Base-by-base conservation (phyloP, 176 grass and related monocot genomes). In the Aegilops speltoides region DNA sequence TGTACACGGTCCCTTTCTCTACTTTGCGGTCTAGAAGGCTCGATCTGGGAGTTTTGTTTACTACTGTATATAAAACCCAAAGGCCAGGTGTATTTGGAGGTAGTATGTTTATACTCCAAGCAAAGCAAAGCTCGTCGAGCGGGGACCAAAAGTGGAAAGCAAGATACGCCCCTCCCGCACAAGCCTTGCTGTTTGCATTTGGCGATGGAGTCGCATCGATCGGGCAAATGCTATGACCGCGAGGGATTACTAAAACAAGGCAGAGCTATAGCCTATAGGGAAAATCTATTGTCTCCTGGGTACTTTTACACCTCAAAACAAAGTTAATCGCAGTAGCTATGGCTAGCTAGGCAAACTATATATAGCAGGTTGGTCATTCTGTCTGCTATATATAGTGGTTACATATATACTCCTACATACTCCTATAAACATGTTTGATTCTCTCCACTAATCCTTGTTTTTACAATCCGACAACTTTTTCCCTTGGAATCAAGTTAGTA, bases 61-160 rank as follows among this genome's bases (percentile, higher is more conserved):
- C 3, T 59, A 48, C 45, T 10, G 3, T 20, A 20, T 20, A 34
- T 23, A 45, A 6, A 22, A 2, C 25, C 45, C 22, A 57, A 83
- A 90, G 65, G 75, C 66, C 36, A 69, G 41, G 40, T 71, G 87
- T 73, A 73, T 84, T 32, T 74, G 33, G 54, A 59, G 74, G 75
- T 10, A 84, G 20, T 75, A 87, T 87, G 89, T 90, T 87, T 79
- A 68, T 68, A 68, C 80, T 84, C 75, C 80, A 90, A 90, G 89
- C 84, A 83, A 76, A 76, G 73, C 72, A 3, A 50, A 78, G 64
- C 40, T 56, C 41, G 24, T 26, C 32, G 50, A 54, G 50, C 50
- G 57, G 54, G 79, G 68, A 57, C 80, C 62, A 83, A 90, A 90
- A 79, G 84, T 79, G 78, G 89, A 90, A 87, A 90, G 84, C 84